Conservation (phyloP, 805 yeast genomes). For the Saturnispora sekii region DNA sequence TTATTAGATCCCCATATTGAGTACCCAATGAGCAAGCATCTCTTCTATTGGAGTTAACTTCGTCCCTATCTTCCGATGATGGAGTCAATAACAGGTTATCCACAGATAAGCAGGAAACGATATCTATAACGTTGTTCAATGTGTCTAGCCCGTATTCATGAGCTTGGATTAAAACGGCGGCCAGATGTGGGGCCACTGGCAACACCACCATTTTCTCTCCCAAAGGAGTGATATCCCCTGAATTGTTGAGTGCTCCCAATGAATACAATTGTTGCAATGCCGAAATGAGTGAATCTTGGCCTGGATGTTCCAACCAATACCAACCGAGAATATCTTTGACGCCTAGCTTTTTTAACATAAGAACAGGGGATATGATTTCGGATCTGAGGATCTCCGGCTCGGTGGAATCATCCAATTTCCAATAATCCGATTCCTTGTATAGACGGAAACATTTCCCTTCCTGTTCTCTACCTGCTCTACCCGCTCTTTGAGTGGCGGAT, state of each 20-base stretch:
- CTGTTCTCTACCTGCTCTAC: conserved; percentile 99
- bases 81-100: conserved; percentile 82
- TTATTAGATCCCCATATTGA: conserved; percentile 71
- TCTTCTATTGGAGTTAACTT: conserved; percentile 64
- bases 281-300: conserved; percentile 60
- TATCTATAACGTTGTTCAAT: conserved; percentile 65
- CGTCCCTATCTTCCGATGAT: conserved; percentile 71
- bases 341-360: conserved; percentile 75
- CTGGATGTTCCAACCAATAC: conserved; percentile 92
- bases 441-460: conserved; percentile 93
- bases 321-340: conserved; percentile 77
- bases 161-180: conserved; percentile 75
- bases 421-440: conserved; percentile 65
- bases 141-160: conserved; percentile 32
- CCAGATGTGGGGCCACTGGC: conserved; percentile 87
- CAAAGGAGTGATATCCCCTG: conserved; percentile 64
- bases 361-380: conserved; percentile 74
- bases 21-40: conserved; percentile 63
- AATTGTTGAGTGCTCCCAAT: conserved; percentile 67
- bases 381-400: conserved; percentile 90
- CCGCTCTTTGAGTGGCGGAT: conserved; percentile 89
- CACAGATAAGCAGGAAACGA: conserved; percentile 86
- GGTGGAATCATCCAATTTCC: conserved; percentile 60
- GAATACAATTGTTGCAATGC: conserved; percentile 74
- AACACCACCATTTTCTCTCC: conserved; percentile 84